phyloP scores from a whole-genome alignment of 176 grass and related monocot species.

The Oryza longistaminata region DNA sequence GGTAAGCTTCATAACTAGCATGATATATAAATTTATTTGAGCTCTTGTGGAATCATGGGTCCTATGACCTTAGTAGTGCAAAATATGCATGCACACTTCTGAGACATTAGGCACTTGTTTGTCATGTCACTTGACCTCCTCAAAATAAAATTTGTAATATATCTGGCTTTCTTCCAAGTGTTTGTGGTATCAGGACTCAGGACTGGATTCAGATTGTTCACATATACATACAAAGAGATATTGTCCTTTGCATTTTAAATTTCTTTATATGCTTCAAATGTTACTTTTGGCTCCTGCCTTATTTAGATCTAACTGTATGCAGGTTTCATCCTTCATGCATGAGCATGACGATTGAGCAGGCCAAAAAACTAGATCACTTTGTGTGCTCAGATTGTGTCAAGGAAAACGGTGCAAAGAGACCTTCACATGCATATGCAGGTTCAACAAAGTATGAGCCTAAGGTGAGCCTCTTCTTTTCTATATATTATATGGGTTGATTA shows the following conservation, averaged over 20 bases:
- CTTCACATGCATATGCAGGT: constrained; percentile 44
- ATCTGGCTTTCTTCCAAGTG: constrained; percentile 6
- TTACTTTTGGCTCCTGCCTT: constrained; percentile 4
- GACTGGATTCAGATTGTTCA: background rate
- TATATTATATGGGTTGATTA: background rate
- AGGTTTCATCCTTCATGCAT: constrained; percentile 95
- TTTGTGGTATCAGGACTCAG: constrained; percentile 16
- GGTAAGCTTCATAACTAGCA: background rate
- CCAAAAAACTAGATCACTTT: constrained; percentile 78
- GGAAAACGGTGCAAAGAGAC: constrained; percentile 64
- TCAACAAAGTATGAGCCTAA: constrained; percentile 58
- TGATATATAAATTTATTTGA: background rate
- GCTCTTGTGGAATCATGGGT: background rate
- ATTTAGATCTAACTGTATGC: constrained; percentile 14
- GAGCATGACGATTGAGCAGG: constrained; percentile 71
- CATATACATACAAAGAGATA: background rate
- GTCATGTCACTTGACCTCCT: constrained; percentile 16
- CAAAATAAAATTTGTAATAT: constrained; percentile 5
- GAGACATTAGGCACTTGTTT: background rate
- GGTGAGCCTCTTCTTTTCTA: constrained; percentile 36
- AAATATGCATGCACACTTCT: background rate
- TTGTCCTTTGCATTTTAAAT: background rate
- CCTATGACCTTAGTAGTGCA: background rate
- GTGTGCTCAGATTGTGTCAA: constrained; percentile 62
- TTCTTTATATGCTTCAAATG: constrained; percentile 5